Conservation (phyloP, 352 stramenopile species). For the Phytophthora tubulina region DNA sequence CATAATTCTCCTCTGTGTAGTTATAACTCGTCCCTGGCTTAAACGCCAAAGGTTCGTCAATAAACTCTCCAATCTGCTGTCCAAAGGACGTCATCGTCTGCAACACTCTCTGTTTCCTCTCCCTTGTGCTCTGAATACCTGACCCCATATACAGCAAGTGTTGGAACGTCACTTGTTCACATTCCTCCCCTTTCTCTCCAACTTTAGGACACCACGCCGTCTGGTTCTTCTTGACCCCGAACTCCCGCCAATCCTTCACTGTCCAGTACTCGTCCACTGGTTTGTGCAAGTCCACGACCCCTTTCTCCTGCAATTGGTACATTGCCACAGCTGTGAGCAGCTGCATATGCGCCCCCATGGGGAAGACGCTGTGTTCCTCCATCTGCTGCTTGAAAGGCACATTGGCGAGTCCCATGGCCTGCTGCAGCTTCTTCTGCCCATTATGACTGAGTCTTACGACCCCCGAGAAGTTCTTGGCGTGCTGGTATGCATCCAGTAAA, state of each 20-base stretch:
- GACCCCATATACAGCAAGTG: slow-evolving; percentile 77
- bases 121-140: slow-evolving; percentile 41
- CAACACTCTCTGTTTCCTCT: slow-evolving; percentile 1
- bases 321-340: slow-evolving; percentile 64
- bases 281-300: slow-evolving; percentile 43
- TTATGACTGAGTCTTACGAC: slow-evolving; percentile 64
- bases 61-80: slow-evolving; percentile 52
- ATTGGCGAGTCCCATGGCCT: slow-evolving; percentile 56
- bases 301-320: slow-evolving; percentile 68
- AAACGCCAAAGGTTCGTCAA: slow-evolving; percentile 65
- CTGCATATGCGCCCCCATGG: slow-evolving; percentile 68
- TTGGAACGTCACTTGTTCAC: slow-evolving; percentile 66
- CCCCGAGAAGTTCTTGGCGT: slow-evolving; percentile 57
- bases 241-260: slow-evolving; percentile 52
- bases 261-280: slow-evolving; percentile 52
- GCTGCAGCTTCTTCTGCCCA: slow-evolving; percentile 55
- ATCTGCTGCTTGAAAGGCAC: slow-evolving; percentile 61
- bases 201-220: slow-evolving; percentile 62
- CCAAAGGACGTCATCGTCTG: slow-evolving; percentile 44
- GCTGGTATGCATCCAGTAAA: slow-evolving; percentile 46
- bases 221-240: slow-evolving; percentile 55
- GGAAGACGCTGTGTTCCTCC: slow-evolving; percentile 58
- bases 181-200: slow-evolving; percentile 20
- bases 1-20: slow-evolving; percentile 65
- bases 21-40: slow-evolving; percentile 58